phyloP scores from a whole-genome alignment of 805 yeast genomes.

The Starmerella floris region DNA sequence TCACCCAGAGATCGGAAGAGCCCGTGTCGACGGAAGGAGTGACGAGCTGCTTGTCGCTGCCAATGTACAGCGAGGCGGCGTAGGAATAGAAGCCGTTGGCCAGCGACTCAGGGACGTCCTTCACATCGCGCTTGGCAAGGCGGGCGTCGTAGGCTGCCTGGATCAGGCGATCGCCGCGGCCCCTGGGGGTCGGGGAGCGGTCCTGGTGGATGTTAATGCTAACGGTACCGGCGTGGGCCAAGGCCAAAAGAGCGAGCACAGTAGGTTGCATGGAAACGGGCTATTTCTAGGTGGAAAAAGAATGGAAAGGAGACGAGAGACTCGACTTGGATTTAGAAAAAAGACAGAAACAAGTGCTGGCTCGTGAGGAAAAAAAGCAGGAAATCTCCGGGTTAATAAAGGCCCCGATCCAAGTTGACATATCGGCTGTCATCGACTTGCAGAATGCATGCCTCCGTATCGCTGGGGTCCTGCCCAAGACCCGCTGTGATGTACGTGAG shows the following conservation, averaged over 20 bases:
- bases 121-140: neutral
- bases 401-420: too few species aligned
- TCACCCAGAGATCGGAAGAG: slow-evolving; percentile 53
- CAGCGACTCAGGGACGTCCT: slow-evolving; percentile 18
- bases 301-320: too few species aligned
- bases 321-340: too few species aligned
- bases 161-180: neutral
- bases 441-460: too few species aligned
- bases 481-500: too few species aligned
- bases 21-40: slow-evolving; percentile 54
- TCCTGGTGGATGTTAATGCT: neutral
- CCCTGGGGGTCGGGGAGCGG: slow-evolving; percentile 6
- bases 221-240: neutral
- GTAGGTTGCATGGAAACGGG: neutral
- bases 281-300: too few species aligned
- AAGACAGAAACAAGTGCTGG: too few species aligned
- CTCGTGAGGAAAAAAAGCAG: too few species aligned
- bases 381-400: too few species aligned
- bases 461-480: too few species aligned
- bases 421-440: too few species aligned
- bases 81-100: slow-evolving; percentile 21
- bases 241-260: neutral
- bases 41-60: slow-evolving; percentile 42
- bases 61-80: slow-evolving; percentile 31
- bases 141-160: neutral